Conservation (phyloP, 2,329 filamentous ascomycete species). For the Aspergillus flavus region DNA sequence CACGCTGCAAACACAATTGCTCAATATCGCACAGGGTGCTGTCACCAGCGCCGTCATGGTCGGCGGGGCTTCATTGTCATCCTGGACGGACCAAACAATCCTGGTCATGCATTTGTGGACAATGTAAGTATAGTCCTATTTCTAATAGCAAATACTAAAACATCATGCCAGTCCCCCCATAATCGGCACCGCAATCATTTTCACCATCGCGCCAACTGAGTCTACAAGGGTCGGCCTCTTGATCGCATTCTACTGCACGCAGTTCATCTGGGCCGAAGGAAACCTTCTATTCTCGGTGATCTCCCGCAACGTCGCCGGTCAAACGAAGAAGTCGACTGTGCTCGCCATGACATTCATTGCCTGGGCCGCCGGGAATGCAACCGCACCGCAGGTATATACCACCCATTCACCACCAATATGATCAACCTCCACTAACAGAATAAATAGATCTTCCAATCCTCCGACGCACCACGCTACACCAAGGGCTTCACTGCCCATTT, state of each 20-base stretch:
- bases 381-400: not conserved
- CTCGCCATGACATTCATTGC: slow-evolving; percentile 17
- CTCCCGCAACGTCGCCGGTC: slow-evolving; percentile 17
- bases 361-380: slow-evolving; percentile 16
- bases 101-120: slow-evolving; percentile 29
- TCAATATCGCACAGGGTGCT: slow-evolving; percentile 72
- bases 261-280: slow-evolving; percentile 70
- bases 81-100: slow-evolving; percentile 13
- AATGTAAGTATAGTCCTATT: slow-evolving; percentile 30
- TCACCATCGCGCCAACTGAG: slow-evolving; percentile 59
- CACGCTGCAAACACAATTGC: slow-evolving; percentile 65
- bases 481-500: not conserved
- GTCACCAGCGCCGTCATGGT: slow-evolving; percentile 71
- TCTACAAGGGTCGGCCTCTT: slow-evolving; percentile 64
- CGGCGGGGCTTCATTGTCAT: slow-evolving; percentile 36
- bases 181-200: slow-evolving; percentile 68
- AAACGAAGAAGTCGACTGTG: slow-evolving; percentile 17
- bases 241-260: slow-evolving; percentile 70
- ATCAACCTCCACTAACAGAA: not conserved
- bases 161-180: slow-evolving; percentile 62
- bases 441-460: not conserved
- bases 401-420: rapidly evolving
- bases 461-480: not conserved
- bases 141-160: slow-evolving; percentile 53
- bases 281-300: slow-evolving; percentile 41